Evolutionary conservation across 2,329 filamentous ascomycete genomes (phyloP).

Genomic region (Sporothrix protearum): DNA sequence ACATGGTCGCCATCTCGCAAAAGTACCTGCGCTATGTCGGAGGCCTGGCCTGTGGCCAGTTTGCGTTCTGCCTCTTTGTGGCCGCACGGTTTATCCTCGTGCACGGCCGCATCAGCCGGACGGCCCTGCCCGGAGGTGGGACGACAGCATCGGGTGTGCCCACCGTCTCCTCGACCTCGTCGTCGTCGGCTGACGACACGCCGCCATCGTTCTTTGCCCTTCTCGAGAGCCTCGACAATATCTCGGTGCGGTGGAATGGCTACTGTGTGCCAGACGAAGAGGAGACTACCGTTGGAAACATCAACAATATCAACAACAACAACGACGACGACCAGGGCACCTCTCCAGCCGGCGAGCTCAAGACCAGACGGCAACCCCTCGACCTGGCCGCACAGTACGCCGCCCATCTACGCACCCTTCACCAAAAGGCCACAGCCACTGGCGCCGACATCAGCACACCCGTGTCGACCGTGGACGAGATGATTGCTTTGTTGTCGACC

Average conservation of each 20-base stretch:
- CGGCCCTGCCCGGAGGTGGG: conserved; percentile 30
- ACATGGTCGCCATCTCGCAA: conserved; percentile 45
- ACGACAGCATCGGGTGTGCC: neutral
- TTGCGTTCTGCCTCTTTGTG: conserved; percentile 46
- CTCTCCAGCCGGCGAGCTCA: neutral
- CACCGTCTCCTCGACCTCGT: conserved; percentile 18
- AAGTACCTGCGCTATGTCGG: conserved; percentile 43
- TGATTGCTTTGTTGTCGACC: conserved; percentile 7
- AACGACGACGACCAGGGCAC: neutral
- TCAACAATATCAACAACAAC: neutral
- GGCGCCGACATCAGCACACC: neutral
- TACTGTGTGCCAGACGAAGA: conserved; percentile 14
- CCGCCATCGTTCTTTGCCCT: conserved; percentile 16
- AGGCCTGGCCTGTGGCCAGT: conserved; percentile 37
- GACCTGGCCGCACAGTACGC: conserved; percentile 16
- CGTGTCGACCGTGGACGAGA: neutral
- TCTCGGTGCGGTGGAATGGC: conserved; percentile 17
- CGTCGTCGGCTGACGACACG: conserved; percentile 36
- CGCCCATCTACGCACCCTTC: conserved; percentile 6
- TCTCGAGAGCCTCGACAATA: conserved; percentile 18
- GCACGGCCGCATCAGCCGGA: conserved; percentile 32
- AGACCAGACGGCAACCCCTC: neutral
- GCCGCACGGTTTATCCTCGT: conserved; percentile 41
- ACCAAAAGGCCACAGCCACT: neutral
- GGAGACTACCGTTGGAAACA: neutral